phyloP scores from a whole-genome alignment of 495 filamentous ascomycete genomes.

The Podospora australis region DNA sequence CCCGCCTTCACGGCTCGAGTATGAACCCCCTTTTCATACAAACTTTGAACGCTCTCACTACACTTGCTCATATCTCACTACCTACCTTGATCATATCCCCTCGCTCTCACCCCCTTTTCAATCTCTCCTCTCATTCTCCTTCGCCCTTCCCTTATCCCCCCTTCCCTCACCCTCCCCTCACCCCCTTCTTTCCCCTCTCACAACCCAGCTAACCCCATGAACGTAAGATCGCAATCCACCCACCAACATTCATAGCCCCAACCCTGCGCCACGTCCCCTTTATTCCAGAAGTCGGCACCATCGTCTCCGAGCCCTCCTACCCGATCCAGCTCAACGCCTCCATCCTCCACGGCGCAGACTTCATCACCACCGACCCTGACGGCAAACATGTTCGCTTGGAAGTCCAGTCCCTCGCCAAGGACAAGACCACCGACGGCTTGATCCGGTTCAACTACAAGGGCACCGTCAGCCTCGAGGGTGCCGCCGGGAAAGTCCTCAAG shows the following conservation, averaged over 20 bases:
- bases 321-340: slow-evolving; percentile 31
- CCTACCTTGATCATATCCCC: no score
- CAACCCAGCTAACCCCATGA: background rate
- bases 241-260: slow-evolving; percentile 21
- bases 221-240: slow-evolving; percentile 32
- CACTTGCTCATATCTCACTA: no score
- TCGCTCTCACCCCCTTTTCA: background rate
- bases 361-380: slow-evolving; percentile 44
- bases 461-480: slow-evolving; percentile 32
- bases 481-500: slow-evolving; percentile 35
- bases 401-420: slow-evolving; percentile 42
- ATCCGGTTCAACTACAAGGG: slow-evolving; percentile 49
- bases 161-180: background rate
- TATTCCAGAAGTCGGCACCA: slow-evolving; percentile 15
- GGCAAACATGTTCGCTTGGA: slow-evolving; percentile 45
- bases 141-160: background rate
- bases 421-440: slow-evolving; percentile 28
- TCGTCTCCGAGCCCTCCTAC: slow-evolving; percentile 30
- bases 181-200: background rate
- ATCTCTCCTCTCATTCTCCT: background rate
- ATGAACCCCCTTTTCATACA: no score
- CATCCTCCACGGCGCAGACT: slow-evolving; percentile 24
- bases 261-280: slow-evolving; percentile 11
- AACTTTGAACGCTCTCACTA: no score
- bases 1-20: slow-evolving; percentile 39